Base-by-base conservation (phyloP, 1,139 yeast genomes). In the Candida sanyaensis region DNA sequence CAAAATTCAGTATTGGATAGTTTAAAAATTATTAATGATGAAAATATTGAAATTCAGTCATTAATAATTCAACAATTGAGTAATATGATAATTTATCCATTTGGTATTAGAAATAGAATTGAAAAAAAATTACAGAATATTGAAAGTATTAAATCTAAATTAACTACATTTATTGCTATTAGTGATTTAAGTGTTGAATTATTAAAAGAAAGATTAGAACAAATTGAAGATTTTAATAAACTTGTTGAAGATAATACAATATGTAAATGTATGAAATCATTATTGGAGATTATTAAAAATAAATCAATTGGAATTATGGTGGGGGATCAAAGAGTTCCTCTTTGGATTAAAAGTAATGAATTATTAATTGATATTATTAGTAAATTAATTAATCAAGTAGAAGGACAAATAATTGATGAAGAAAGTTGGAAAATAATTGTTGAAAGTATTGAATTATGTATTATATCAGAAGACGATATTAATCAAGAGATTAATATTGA, bases 81-180 rank as follows among this genome's bases (percentile, higher is more conserved):
- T 37, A 69, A 75, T 12, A 72, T 85, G 42, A 62, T 78, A 2
- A 69, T 78, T 1, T 69, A 84, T 47, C 90, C 91, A 5, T 83
- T 80, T 59, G 83, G 81, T 4, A 78, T 83, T 0, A 69, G 86
- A 50, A 73, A 71, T 17, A 66, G 84, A 50, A 86, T 86, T 43
- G 74, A 59, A 54, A 71, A 58, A 48, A 69, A 63, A 55, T 61
- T 64, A 43, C 61, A 54, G 24, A 61, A 64, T 41, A 64, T 65
- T 40, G 57, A 59, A 41, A 51, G 64, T 12, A 54, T 62, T 32
- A 62, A 45, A 32, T 59, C 63, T 24, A 81, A 81, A 50, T 71
- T 80, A 28, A 93, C 96, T 1, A 78, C 90, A 0, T 90, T 86
- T 60, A 75, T 83, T 34, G 83, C 90, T 0, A 66, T 86, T 2